phyloP scores from a whole-genome alignment of 2,329 filamentous ascomycete genomes.

The Diplodia intermedia region DNA sequence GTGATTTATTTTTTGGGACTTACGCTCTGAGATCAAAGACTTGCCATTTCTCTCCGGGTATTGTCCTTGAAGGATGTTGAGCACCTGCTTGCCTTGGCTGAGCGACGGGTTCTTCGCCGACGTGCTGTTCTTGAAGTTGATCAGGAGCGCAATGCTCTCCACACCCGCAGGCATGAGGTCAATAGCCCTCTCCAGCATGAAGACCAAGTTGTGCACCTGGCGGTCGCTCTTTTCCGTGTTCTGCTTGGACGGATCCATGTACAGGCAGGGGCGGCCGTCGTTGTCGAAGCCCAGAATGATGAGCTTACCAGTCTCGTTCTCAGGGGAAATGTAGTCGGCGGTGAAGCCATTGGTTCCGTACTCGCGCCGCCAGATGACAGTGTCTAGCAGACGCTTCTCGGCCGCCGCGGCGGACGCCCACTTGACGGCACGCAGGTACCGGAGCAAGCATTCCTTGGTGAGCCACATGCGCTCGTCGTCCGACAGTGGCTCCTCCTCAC shows the following conservation, averaged over 20 bases:
- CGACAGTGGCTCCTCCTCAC: conserved; percentile 68
- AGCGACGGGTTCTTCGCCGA: conserved; percentile 78
- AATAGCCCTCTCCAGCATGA: conserved; percentile 89
- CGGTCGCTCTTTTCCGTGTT: conserved; percentile 87
- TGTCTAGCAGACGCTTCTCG: conserved; percentile 78
- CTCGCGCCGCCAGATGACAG: conserved; percentile 86
- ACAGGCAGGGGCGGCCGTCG: conserved; percentile 83
- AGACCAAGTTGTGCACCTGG: conserved; percentile 93
- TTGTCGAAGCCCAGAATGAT: conserved; percentile 87
- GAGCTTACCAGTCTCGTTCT: conserved; percentile 98
- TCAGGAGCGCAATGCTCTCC: conserved; percentile 84
- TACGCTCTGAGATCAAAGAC: conserved; percentile 88
- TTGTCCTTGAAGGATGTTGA: conserved; percentile 91
- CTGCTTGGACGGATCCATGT: conserved; percentile 86
- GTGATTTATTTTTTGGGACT: conserved; percentile 42
- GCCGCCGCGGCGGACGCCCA: conserved; percentile 77
- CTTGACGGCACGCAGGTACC: conserved; percentile 92
- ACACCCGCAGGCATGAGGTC: conserved; percentile 87
- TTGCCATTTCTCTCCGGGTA: conserved; percentile 92
- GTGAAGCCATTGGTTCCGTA: conserved; percentile 81
- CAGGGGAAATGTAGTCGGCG: conserved; percentile 84
- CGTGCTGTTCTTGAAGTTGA: conserved; percentile 87
- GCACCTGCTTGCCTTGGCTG: conserved; percentile 78
- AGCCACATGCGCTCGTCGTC: conserved; percentile 88
- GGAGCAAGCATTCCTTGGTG: conserved; percentile 87